Base-by-base conservation (phyloP, 2,329 filamentous ascomycete species). In the Trichoderma brevicompactum region DNA sequence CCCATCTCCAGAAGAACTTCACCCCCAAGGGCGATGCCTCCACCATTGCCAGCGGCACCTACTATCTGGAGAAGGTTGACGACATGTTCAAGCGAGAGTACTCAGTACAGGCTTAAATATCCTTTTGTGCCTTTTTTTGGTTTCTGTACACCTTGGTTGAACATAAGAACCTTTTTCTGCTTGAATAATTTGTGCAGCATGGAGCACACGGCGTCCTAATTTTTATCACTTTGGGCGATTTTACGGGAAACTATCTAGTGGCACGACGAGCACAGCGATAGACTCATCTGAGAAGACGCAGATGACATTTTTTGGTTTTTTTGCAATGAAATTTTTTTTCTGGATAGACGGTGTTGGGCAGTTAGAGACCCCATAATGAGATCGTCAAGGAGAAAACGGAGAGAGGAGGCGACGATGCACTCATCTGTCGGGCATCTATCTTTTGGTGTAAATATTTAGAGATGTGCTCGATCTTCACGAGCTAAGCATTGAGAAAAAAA, bases 81-180 rank as follows among this genome's bases (percentile, higher is more conserved):
- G 90, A 92, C 72, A 92, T 92, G 90, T 95, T 92, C 88, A 89
- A 90, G 82, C 87, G 92, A 73, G 85, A 86, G 76, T 95, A 95
- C 79, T 80, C 83, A 65, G 76, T 94, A 81, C 91, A 94, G 85
- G 88, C 85, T 77, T 94, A 86, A 75, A 71, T 6, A 9, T 10
- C 38, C 36, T 48, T 7, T 19, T 15, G 32, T 7, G 36, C 10
- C 36, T 38, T 38, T 38, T 36, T 38, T 38, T 38, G 36, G 10
- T 36, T 36, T 52, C 32, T 17, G 32, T 50, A 23, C 34, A 10
- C 38, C 7, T 52, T 32, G 19, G 28, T 17, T 56, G 44, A 63
- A 40, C 64, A 55, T 53, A 15, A 12, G n/a, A 40, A 23, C 40
- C 13, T 58, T 36, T 36, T 60, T 43, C 43, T 60, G 44, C 15